Evolutionary conservation across 371 early-diverging fungal species (phyloP), one percentile per base, ranked within the genome.

Genomic region (Mortierella sp.): DNA sequence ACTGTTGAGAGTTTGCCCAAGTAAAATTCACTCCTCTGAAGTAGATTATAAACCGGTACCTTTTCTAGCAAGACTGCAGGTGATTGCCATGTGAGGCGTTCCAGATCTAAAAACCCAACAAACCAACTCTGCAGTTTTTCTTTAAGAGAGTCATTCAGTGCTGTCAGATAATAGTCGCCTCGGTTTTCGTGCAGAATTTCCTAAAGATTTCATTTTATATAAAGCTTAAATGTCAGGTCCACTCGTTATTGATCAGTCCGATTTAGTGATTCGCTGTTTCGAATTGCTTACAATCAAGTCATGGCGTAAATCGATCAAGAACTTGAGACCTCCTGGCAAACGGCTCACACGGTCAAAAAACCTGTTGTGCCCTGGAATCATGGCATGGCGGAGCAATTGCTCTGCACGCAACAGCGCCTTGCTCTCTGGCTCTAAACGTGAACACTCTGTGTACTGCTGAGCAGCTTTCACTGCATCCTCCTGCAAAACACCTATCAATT

Each of bases 21-120:
- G 17, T 15, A 43, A 43, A 43, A 43, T n/a, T n/a, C n/a, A n/a
- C n/a, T n/a, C n/a, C n/a, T n/a, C n/a, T n/a, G n/a, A n/a, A n/a
- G n/a, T n/a, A 43, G 15, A 43, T 12, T 12, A 43, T 6, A 35
- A 35, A 10, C 35, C 35, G 35, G 35, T 69, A 93, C 93, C 85
- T 93, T 94, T 81, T 96, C 96, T 26, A 96, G 85, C 8, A 93
- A 75, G 31, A 83, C 85, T 2, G 93, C 94, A 2, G 94, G 91
- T 15, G 90, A 90, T 71, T 88, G 85, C 96, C 95, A 95, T 1
- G 94, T 92, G 13, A 96, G 85, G 22, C 92, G 85, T 59, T 93
- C 90, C 23, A 95, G 85, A 49, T 91, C 92, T 54, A 95, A 72
- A 29, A 86, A 89, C 17, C 89, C 89, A 13, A 93, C 85, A 54